These are phyloP conservation scores for Sarocladium kiliense DNA, from an alignment of 2,329 filamentous ascomycete genomes.

Conservation along the genomic window DNA sequence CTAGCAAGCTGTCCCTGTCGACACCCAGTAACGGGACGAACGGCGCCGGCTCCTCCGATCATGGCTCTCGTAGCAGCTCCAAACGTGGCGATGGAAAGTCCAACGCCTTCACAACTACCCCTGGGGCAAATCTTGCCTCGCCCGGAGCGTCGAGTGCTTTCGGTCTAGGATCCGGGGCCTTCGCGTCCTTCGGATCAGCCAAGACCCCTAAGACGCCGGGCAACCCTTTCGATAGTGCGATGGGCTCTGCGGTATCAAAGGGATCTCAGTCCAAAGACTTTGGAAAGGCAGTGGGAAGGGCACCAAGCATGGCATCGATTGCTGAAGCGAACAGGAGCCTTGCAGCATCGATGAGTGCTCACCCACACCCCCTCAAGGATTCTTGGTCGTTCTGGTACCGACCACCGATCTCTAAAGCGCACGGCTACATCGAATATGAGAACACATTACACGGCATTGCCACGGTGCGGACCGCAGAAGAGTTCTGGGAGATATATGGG, in stretches of 20 bases:
- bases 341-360: slow-evolving; percentile 17
- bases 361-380: slow-evolving; percentile 61
- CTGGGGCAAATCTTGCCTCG: slow-evolving; percentile 60
- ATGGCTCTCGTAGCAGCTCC: slow-evolving; percentile 39
- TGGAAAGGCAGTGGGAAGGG: slow-evolving; percentile 23
- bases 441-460: slow-evolving; percentile 90
- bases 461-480: slow-evolving; percentile 74
- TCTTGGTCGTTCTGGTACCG: slow-evolving; percentile 97
- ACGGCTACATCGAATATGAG: slow-evolving; percentile 83
- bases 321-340: slow-evolving; percentile 38
- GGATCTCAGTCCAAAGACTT: slow-evolving; percentile 24
- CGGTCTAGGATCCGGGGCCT: slow-evolving; percentile 88
- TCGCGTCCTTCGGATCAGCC: slow-evolving; percentile 76
- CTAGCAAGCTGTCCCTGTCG: slow-evolving; percentile 86
- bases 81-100: slow-evolving; percentile 72
- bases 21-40: slow-evolving; percentile 57
- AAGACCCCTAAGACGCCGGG: slow-evolving; percentile 86
- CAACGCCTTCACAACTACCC: slow-evolving; percentile 76
- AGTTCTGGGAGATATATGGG: slow-evolving; percentile 84
- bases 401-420: slow-evolving; percentile 92
- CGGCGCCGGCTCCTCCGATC: slow-evolving; percentile 55
- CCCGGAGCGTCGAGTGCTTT: slow-evolving; percentile 87
- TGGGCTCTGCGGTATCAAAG: slow-evolving; percentile 38
- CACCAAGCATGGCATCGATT: slow-evolving; percentile 38
- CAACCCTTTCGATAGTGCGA: slow-evolving; percentile 72